phyloP scores from a whole-genome alignment of 139 green algal genomes.

The Chlamydomonas eustigma region DNA sequence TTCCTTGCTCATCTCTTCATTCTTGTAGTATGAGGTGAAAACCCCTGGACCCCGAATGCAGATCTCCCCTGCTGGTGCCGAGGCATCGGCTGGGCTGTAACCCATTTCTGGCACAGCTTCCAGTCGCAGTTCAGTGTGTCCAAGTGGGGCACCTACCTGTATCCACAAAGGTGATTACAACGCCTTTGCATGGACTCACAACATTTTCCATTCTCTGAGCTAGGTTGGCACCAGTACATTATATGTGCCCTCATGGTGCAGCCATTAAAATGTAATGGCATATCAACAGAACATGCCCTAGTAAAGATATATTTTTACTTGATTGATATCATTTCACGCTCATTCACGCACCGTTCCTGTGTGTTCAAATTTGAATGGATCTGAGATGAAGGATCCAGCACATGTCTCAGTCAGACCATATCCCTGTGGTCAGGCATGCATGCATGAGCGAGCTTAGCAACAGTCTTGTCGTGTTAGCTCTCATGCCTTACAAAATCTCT shows the following conservation, averaged over 20 bases:
- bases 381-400: constrained; percentile 74
- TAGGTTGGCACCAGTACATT: too few relatives aligned
- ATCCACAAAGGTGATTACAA: constrained; percentile 24
- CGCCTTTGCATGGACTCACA: too few relatives aligned
- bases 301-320: too few relatives aligned
- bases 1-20: constrained; percentile 65
- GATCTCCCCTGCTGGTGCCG: constrained; percentile 69
- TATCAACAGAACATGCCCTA: too few relatives aligned
- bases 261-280: too few relatives aligned
- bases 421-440: constrained; percentile 69
- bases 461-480: too few relatives aligned
- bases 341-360: constrained; percentile 73
- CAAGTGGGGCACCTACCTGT: constrained; percentile 21
- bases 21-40: constrained; percentile 82
- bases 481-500: too few relatives aligned
- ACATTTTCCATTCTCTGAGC: too few relatives aligned
- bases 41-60: constrained; percentile 68
- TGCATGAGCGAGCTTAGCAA: too few relatives aligned
- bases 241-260: too few relatives aligned
- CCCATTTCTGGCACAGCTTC: constrained; percentile 70
- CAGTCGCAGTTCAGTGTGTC: constrained; percentile 59
- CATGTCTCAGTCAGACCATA: constrained; percentile 92
- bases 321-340: too few relatives aligned
- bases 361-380: constrained; percentile 35
- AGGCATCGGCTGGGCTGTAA: constrained; percentile 42